Conservation (phyloP, 305 asterid genomes). For the Lippia alba region DNA sequence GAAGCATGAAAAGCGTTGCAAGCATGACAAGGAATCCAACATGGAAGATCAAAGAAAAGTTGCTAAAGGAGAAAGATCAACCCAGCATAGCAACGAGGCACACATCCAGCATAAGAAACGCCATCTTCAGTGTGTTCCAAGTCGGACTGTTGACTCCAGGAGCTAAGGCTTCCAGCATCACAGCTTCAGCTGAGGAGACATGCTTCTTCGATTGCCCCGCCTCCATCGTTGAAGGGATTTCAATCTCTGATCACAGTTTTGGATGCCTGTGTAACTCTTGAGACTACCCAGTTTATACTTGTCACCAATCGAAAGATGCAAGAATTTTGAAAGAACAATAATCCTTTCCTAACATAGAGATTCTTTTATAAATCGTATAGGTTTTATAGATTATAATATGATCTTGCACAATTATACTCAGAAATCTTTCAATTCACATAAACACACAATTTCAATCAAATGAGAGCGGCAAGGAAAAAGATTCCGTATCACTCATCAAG, state of each 20-base stretch:
- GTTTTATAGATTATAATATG: no score
- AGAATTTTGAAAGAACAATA: no score
- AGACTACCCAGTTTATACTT: no score
- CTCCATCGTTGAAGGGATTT: conserved; percentile 52
- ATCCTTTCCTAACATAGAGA: no score
- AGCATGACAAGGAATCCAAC: conserved; percentile 75
- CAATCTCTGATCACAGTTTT: conserved; percentile 27
- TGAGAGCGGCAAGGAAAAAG: no score
- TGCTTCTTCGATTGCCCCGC: conserved; percentile 39
- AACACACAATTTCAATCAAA: no score
- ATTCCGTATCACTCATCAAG: no score
- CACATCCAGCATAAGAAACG: conserved; percentile 77
- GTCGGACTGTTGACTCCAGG: conserved; percentile 94
- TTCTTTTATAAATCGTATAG: no score
- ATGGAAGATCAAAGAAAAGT: conserved; percentile 71
- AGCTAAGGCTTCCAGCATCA: conserved; percentile 84
- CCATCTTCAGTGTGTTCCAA: conserved; percentile 82
- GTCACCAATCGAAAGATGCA: no score
- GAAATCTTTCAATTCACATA: no score
- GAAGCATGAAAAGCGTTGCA: conserved; percentile 77
- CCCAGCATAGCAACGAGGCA: conserved; percentile 83
- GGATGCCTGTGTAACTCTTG: not conserved
- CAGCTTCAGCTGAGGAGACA: conserved; percentile 73
- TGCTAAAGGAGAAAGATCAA: conserved; percentile 80
- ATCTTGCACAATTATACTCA: no score